Conservation (phyloP, 2,329 filamentous ascomycete species). For the Sclerotinia subarctica region DNA sequence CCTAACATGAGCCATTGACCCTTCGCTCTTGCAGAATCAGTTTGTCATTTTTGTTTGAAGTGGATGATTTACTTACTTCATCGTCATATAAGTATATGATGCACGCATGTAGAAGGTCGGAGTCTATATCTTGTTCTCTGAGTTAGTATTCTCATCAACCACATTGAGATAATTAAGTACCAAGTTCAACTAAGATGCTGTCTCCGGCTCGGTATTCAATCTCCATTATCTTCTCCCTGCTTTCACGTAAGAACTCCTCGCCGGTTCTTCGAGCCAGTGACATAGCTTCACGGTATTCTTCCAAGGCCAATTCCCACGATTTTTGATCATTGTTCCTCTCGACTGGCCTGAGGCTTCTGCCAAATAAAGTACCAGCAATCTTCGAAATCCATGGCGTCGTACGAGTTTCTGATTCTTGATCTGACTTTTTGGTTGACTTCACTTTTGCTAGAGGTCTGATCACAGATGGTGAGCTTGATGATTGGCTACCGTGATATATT, state of each 20-base stretch:
- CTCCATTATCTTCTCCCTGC: background rate
- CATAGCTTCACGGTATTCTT: background rate
- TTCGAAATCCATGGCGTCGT: background rate
- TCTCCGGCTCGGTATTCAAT: background rate
- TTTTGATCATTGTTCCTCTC: background rate
- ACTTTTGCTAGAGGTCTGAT: background rate
- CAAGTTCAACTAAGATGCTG: background rate
- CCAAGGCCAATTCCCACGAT: too few relatives aligned
- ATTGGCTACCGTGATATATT: background rate
- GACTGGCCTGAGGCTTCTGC: background rate
- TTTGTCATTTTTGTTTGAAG: background rate
- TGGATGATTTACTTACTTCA: background rate
- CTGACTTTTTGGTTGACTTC: background rate
- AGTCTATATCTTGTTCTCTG: background rate
- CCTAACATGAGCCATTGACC: conserved; percentile 23
- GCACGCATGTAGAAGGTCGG: background rate
- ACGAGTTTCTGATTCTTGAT: background rate
- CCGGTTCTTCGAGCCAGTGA: background rate
- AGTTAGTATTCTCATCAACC: background rate
- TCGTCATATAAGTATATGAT: background rate
- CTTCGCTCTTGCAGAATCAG: background rate
- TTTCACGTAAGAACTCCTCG: background rate
- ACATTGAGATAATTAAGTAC: background rate
- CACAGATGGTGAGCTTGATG: background rate
- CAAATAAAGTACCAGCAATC: background rate